phyloP scores from a whole-genome alignment of 176 grass and related monocot genomes.

The Raddia guianensis region DNA sequence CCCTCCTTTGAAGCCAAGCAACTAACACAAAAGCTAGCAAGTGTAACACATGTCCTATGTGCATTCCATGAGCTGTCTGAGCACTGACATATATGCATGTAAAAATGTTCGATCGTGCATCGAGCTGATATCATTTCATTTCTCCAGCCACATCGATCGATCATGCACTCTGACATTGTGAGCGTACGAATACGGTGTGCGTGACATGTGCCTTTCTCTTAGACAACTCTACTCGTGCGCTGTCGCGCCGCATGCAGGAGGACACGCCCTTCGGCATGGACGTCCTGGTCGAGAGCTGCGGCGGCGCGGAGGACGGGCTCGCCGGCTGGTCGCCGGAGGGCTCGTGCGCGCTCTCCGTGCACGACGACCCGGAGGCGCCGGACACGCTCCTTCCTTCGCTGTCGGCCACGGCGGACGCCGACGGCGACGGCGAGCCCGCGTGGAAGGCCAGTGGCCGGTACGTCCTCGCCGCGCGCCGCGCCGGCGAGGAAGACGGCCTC shows the following conservation, averaged over 20 bases:
- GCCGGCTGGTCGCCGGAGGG: conserved; percentile 55
- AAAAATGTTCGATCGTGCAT: neutral
- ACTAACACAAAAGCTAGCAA: conserved; percentile 19
- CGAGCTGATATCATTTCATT: conserved; percentile 24
- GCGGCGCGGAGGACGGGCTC: conserved; percentile 32
- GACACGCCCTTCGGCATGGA: conserved; percentile 23
- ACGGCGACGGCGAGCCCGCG: neutral
- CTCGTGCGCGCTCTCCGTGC: conserved; percentile 40
- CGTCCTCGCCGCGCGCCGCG: conserved; percentile 44
- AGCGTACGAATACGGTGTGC: neutral
- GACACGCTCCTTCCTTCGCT: neutral
- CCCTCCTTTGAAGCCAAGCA: conserved; percentile 54
- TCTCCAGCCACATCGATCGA: conserved; percentile 13
- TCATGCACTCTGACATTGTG: neutral
- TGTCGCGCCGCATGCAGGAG: conserved; percentile 16
- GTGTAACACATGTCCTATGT: conserved; percentile 2
- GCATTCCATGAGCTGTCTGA: conserved; percentile 34
- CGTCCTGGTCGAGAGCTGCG: conserved; percentile 38
- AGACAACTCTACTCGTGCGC: neutral
- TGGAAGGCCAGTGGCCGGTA: conserved; percentile 50
- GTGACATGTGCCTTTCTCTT: neutral
- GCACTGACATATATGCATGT: neutral
- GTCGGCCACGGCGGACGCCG: neutral
- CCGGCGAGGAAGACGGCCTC: conserved; percentile 54
- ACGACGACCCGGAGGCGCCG: conserved; percentile 18